Evolutionary conservation across 2,329 filamentous ascomycete species (phyloP), one percentile per base, ranked within the genome.

Genomic region (Colletotrichum eleusines): DNA sequence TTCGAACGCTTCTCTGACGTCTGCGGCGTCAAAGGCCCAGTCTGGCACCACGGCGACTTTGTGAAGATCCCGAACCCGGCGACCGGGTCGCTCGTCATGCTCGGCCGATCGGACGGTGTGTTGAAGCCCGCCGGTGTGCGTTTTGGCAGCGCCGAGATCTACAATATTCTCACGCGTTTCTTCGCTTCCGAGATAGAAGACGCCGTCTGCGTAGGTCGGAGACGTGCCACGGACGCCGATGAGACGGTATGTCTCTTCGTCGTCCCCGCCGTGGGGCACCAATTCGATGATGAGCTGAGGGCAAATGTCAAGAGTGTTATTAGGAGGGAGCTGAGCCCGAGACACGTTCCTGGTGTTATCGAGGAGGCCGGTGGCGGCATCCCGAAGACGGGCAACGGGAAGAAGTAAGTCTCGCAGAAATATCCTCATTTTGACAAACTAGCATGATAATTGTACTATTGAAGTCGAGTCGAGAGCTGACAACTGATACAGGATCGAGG

Each of bases 1-100:
- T 99, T 99, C 76, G 93, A 96, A 72, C 89, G 90, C 8, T 98
- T 97, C 78, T 83, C 86, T 0, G 75, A 81, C 66, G 75, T 82
- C 12, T 82, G 80, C 71, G 81, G 78, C 16, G 77, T 71, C 14
- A 71, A 75, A 33, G 82, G 81, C 4, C 78, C 83, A 1, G 86
- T 94, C 18, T 98, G 96, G 96, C 94, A 97, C 78, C 95, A 99
- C 77, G 95, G 95, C 38, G 96, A 99, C 81, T 98, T 98, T 78
- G 89, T 98, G 42, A 84, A 86, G 50, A 86, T 90, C 44, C 80
- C 81, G 9, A 92, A 94, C 75, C 87, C 90, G 0, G 77, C 82
- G 20, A 96, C 93, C 0, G 91, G 93, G 16, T 94, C 94, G 0
- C 83, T 98, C 12, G 86, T 94, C 74, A 98, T 98, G 95, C 87